Conservation (phyloP, 257 asterid genomes). For the Solanum paucissectum region DNA sequence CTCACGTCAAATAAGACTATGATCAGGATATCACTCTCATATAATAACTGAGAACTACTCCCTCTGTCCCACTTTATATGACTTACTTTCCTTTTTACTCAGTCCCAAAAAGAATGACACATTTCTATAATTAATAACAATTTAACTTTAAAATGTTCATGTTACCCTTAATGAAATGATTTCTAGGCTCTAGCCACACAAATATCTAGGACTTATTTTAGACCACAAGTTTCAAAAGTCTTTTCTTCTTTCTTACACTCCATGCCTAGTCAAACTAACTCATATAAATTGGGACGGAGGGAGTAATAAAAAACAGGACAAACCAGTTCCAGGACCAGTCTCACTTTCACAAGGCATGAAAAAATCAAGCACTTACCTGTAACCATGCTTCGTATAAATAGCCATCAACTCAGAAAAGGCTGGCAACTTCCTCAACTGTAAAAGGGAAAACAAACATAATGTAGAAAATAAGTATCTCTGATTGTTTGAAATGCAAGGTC, state of each 20-base stretch:
- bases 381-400: conserved; percentile 61
- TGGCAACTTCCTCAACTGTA: conserved; percentile 65
- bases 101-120: background rate
- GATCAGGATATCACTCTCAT: background rate
- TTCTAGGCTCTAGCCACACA: background rate
- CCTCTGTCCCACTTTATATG: background rate
- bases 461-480: conserved; percentile 1
- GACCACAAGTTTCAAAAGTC: background rate
- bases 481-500: background rate
- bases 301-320: background rate
- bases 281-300: background rate
- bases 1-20: background rate
- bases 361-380: conserved; percentile 43
- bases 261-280: background rate
- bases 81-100: background rate
- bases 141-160: background rate
- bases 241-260: background rate
- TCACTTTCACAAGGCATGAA: background rate
- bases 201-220: background rate
- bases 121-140: background rate
- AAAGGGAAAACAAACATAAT: conserved; percentile 6
- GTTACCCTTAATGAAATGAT: background rate
- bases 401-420: conserved; percentile 58
- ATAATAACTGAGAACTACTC: background rate
- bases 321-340: background rate